Evolutionary conservation across 305 asterid genomes (phyloP), one percentile per base, ranked within the genome.

Genomic region (Ilex paraguariensis): DNA sequence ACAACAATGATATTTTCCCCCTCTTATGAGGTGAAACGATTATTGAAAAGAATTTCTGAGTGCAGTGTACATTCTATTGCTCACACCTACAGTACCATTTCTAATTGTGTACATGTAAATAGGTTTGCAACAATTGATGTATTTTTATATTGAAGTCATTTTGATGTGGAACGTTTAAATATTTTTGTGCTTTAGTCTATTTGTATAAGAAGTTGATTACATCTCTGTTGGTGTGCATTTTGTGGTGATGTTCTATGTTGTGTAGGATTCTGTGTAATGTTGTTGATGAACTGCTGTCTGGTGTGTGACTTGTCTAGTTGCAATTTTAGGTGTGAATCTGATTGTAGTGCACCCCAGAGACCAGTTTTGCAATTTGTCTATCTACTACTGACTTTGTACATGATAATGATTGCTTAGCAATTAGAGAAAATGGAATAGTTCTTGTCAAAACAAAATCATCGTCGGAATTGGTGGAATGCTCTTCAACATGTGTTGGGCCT

Each of bases 1-100:
- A 59, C 63, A 74, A 66, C 56, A 50, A 60, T 50, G 84, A 75
- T 44, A 67, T 70, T 9, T 84, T 83, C 36, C 98, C 94, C 0
- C 81, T 64, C 53, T 61, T 75, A 5, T 91, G 76, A 80, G 82
- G 76, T 79, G 79, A 70, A 46, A 10, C 31, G n/a, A 16, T 15
- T 30, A 36, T 36, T 36, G 7, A 36, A 21, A 36, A 4, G 42
- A 36, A 36, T 8, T 36, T 36, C 53, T 11, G 16, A 12, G 15
- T n/a, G 53, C 6, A 49, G 13, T 80, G 88, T 87, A 84, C 75
- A 84, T 77, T 75, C 53, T 53, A 32, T 59, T 64, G 62, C 53
- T 63, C 57, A 69, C 40, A 36, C 53, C 49, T 45, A 30, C 61
- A 59, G 30, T 62, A 63, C 58, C 46, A 46, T 67, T 55, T 10